These are phyloP conservation scores for Petasospora fabianii DNA, from an alignment of 1,139 yeast species.

Conservation along the genomic window DNA sequence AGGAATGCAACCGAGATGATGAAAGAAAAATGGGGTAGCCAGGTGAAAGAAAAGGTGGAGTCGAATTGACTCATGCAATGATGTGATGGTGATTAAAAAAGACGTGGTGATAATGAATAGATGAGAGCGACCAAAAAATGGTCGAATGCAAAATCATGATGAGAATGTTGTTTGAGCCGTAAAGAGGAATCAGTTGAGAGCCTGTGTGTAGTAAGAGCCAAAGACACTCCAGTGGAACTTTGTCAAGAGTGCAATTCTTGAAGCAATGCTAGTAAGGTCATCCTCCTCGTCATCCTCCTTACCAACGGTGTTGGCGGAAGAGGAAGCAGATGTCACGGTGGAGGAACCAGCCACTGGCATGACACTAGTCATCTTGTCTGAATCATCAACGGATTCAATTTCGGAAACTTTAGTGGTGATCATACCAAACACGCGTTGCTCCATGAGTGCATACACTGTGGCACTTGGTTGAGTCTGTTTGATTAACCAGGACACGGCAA, in stretches of 20 bases:
- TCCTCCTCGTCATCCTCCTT: constrained; percentile 18
- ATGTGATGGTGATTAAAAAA: too few species aligned
- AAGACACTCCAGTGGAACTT: constrained; percentile 60
- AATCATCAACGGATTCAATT: constrained; percentile 30
- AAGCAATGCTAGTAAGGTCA: constrained; percentile 23
- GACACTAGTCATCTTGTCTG: constrained; percentile 29
- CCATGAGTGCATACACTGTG: constrained; percentile 76
- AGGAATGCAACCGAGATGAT: too few species aligned
- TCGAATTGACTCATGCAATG: too few species aligned
- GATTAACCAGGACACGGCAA: constrained; percentile 75
- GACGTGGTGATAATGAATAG: too few species aligned
- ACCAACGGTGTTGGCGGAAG: constrained; percentile 6
- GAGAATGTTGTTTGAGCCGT: too few species aligned
- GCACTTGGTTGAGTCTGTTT: constrained; percentile 84
- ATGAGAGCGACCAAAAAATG: too few species aligned
- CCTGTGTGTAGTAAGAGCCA: constrained; percentile 11
- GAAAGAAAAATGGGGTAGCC: too few species aligned
- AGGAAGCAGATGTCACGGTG: not conserved
- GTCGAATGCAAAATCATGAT: too few species aligned
- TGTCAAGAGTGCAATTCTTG: constrained; percentile 42
- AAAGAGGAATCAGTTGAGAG: constrained; percentile 8
- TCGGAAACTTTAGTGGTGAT: constrained; percentile 18
- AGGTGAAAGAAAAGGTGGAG: too few species aligned
- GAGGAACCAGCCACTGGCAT: constrained; percentile 13
- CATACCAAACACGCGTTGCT: constrained; percentile 54